Conservation (phyloP, 2,329 filamentous ascomycete species). For the Colletotrichum sp. region DNA sequence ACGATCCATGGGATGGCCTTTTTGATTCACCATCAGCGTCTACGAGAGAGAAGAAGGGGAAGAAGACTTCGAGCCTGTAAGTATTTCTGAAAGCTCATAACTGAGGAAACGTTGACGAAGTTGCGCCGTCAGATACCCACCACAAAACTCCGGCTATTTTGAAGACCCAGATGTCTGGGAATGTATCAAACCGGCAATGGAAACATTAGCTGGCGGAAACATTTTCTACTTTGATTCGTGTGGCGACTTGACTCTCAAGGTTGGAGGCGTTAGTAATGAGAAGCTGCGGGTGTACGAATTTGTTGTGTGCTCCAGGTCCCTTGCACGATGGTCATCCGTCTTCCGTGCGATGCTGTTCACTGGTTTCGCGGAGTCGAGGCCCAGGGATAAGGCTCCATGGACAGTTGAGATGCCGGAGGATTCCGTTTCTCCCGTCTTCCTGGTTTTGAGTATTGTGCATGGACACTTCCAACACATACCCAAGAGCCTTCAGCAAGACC, state of each 20-base stretch:
- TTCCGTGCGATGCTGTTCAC: neutral
- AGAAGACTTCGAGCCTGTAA: neutral
- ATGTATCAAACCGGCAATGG: neutral
- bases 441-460: neutral
- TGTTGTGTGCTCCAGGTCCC: neutral
- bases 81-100: neutral
- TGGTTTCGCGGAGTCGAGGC: neutral
- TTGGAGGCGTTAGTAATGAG: neutral
- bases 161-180: neutral
- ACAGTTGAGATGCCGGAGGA: neutral
- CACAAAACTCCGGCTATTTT: no score
- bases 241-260: neutral
- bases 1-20: fast-evolving
- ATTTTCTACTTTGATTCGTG: neutral
- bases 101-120: no score
- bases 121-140: no score
- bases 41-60: neutral
- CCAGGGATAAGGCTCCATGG: neutral
- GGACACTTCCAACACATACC: neutral
- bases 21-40: neutral
- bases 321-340: neutral
- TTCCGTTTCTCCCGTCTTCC: neutral
- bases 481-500: neutral
- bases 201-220: neutral
- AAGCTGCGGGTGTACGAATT: neutral